These are phyloP conservation scores for Lasiosphaeris hirsuta DNA, from an alignment of 495 filamentous ascomycete genomes.

Conservation along the genomic window DNA sequence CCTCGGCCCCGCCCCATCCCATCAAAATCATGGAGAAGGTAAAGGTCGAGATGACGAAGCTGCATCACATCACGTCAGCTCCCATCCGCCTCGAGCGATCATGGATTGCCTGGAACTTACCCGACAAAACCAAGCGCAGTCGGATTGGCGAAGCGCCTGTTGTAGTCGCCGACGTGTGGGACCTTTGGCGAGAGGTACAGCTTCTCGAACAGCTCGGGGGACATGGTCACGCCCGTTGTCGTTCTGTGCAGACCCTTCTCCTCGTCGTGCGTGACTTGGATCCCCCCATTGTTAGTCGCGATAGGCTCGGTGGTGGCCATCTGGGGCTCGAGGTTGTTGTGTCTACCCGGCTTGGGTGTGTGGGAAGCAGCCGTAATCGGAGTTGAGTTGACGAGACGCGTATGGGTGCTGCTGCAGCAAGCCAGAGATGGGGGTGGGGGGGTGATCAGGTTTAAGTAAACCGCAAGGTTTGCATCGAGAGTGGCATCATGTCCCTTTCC, in stretches of 20 bases:
- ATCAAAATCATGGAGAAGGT: constrained; percentile 48
- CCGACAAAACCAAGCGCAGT: constrained; percentile 54
- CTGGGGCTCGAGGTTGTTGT: neutral
- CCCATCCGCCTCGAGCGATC: neutral
- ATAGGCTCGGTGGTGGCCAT: constrained; percentile 13
- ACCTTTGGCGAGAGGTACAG: constrained; percentile 55
- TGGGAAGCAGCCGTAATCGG: too few relatives aligned
- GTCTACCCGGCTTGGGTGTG: neutral
- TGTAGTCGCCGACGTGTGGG: constrained; percentile 45
- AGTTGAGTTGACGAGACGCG: neutral
- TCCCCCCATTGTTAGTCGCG: constrained; percentile 1
- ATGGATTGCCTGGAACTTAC: constrained; percentile 16
- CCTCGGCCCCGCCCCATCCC: constrained; percentile 53
- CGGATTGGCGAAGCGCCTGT: constrained; percentile 51
- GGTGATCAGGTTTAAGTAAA: too few relatives aligned
- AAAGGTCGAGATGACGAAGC: constrained; percentile 50
- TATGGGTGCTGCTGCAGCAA: too few relatives aligned
- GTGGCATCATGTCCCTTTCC: neutral
- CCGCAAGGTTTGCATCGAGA: too few relatives aligned
- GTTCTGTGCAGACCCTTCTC: constrained; percentile 40
- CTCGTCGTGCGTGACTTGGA: constrained; percentile 24
- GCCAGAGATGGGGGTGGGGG: too few relatives aligned
- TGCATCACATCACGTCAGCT: constrained; percentile 9
- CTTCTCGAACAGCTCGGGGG: constrained; percentile 57
- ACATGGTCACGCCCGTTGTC: constrained; percentile 42